phyloP scores from a whole-genome alignment of 106 monocot species.

The Gastrodia elata region DNA sequence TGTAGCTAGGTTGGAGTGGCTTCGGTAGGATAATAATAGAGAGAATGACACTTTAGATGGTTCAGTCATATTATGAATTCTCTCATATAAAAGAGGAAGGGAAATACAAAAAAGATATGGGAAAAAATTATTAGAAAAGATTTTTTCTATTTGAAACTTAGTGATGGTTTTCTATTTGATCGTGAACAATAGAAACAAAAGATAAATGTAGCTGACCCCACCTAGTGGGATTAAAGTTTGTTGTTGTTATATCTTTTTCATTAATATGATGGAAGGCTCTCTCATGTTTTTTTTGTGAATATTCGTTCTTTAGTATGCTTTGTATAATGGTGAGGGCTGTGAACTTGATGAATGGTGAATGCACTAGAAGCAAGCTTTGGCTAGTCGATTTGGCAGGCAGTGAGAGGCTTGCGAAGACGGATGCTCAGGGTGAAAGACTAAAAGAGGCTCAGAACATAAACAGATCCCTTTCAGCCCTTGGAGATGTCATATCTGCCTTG shows the following conservation, averaged over 20 bases:
- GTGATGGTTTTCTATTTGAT: too few relatives aligned
- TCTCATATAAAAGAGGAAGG: too few relatives aligned
- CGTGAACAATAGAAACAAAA: too few relatives aligned
- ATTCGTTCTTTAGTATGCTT: conserved; percentile 45
- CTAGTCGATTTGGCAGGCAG: conserved; percentile 90
- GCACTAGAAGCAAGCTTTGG: conserved; percentile 83
- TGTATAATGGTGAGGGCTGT: conserved; percentile 65
- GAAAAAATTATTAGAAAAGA: too few relatives aligned
- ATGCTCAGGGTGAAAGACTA: conserved; percentile 69
- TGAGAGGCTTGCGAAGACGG: conserved; percentile 77
- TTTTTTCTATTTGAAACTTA: too few relatives aligned
- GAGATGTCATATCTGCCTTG: conserved; percentile 82
- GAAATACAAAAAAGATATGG: too few relatives aligned
- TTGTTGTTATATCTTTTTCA: too few relatives aligned
- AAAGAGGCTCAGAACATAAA: conserved; percentile 84
- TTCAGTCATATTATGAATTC: not conserved
- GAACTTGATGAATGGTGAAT: conserved; percentile 64
- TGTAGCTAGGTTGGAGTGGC: too few relatives aligned
- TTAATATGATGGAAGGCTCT: not conserved
- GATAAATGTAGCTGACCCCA: too few relatives aligned
- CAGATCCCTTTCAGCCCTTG: conserved; percentile 64
- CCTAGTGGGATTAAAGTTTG: too few relatives aligned
- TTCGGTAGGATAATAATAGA: too few relatives aligned
- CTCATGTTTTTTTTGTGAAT: conserved; percentile 3
- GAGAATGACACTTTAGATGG: too few relatives aligned